Evolutionary conservation across 306 rosid genomes (phyloP).

Genomic region (Rosa lucieae): DNA sequence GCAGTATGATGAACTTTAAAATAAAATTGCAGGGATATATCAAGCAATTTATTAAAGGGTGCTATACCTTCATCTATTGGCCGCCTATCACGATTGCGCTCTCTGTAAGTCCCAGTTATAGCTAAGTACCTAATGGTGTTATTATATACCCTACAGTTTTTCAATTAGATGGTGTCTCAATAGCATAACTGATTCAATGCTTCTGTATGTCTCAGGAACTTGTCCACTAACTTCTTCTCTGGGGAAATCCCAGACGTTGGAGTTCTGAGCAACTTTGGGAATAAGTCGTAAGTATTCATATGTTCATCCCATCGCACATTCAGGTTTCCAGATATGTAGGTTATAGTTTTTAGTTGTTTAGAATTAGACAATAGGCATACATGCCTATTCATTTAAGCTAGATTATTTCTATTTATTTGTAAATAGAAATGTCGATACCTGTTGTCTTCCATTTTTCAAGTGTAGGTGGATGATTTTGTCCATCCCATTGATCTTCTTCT

Average conservation of each 20-base stretch:
- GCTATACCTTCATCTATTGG: constrained; percentile 94
- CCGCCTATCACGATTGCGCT: constrained; percentile 61
- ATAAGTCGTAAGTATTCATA: constrained; percentile 59
- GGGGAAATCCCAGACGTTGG: constrained; percentile 97
- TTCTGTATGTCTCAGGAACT: constrained; percentile 61
- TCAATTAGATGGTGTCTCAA: background rate
- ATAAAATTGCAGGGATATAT: constrained; percentile 63
- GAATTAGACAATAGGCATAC: background rate
- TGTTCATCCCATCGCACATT: background rate
- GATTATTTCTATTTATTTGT: too few relatives aligned
- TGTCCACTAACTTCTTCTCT: constrained; percentile 84
- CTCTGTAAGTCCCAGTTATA: constrained; percentile 56
- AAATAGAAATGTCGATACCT: background rate
- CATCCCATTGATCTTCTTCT: background rate
- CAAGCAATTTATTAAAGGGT: constrained; percentile 84
- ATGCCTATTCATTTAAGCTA: too few relatives aligned
- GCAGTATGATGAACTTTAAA: constrained; percentile 14
- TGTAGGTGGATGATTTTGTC: background rate
- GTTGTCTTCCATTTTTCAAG: background rate
- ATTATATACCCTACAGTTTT: background rate
- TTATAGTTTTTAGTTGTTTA: background rate
- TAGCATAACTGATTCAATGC: background rate
- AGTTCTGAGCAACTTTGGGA: constrained; percentile 79
- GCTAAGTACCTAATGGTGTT: constrained; percentile 3
- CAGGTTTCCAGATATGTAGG: background rate